These are phyloP conservation scores for Murraya paniculata DNA, from an alignment of 345 rosid species.

Conservation along the genomic window DNA sequence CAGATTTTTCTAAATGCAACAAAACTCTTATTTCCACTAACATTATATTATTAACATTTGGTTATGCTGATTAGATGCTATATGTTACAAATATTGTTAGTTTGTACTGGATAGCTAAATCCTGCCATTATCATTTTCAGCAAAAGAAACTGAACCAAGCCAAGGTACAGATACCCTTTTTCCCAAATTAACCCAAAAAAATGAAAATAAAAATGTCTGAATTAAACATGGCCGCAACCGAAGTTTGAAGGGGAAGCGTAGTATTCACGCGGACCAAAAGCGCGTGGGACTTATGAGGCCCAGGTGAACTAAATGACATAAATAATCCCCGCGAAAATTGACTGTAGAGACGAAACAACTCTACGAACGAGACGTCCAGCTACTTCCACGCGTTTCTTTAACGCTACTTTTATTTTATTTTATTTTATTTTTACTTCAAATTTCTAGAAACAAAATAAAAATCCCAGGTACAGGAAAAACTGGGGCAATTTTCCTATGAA, in stretches of 20 bases:
- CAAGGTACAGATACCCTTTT: neutral
- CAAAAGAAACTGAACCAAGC: neutral
- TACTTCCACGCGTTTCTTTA: slow-evolving; percentile 17
- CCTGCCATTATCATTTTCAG: neutral
- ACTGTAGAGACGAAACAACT: slow-evolving; percentile 8
- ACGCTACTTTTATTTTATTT: neutral
- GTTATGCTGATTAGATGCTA: neutral
- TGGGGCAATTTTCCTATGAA: neutral
- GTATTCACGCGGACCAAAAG: neutral
- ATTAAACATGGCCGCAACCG: neutral
- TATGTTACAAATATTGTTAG: neutral
- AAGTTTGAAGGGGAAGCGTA: neutral
- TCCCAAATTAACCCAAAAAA: neutral
- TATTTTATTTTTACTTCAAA: neutral
- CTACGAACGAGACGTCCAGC: slow-evolving; percentile 9
- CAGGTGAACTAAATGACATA: neutral
- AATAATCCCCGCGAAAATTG: neutral
- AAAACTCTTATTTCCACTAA: neutral
- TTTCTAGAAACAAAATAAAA: neutral
- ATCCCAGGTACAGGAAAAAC: no score
- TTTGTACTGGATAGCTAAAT: neutral
- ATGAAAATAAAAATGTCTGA: neutral
- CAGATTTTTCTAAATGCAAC: neutral
- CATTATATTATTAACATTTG: neutral
- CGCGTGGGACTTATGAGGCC: neutral